Base-by-base conservation (phyloP, 2,329 filamentous ascomycete genomes). In the Aureobasidium pullulans region DNA sequence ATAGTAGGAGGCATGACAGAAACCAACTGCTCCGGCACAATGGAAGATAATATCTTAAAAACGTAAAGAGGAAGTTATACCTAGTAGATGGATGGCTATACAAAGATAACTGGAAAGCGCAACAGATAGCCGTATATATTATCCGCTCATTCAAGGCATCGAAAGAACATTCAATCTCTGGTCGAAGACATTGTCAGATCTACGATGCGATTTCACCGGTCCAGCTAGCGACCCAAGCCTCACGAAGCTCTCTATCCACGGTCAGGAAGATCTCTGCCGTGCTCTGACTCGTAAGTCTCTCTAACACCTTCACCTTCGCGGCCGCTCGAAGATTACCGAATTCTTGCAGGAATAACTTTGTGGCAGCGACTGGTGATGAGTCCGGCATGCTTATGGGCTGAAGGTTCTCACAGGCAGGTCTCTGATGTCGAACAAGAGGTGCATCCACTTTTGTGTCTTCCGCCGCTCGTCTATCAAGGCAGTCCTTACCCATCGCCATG, bases 31-130 rank as follows among this genome's bases (percentile, higher is more conserved):
- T 69, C 84, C 68, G 89, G 89, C 6, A 92, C 89, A 0, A 93
- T 93, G 89, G 90, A 89, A 69, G 89, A 93, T 67, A 92, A 88
- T 88, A 87, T 93, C 29, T 84, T 93, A 68, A 91, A 91, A 23
- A 23, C 23, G 23, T 3, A 23, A 23, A 23, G 23, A 23, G 23
- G 23, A 23, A 23, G 23, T 23, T 23, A 23, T 23, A 23, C 23
- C 23, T 23, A 23, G 23, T 23, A 23, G 23, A 23, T 23, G 23
- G 23, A 23, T 23, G 23, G 23, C 23, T 23, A 23, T 23, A 23
- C 23, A 23, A 23, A 23, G 23, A 23, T 23, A 23, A 23, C 23
- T 23, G 23, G 23, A 23, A 3, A 23, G 23, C 23, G 23, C 23
- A 23, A 23, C 23, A 23, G 3, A 23, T 23, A 23, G 23, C 23